These are phyloP conservation scores for Protomyces pachydermus DNA, from an alignment of 1,139 yeast species.

Conservation along the genomic window DNA sequence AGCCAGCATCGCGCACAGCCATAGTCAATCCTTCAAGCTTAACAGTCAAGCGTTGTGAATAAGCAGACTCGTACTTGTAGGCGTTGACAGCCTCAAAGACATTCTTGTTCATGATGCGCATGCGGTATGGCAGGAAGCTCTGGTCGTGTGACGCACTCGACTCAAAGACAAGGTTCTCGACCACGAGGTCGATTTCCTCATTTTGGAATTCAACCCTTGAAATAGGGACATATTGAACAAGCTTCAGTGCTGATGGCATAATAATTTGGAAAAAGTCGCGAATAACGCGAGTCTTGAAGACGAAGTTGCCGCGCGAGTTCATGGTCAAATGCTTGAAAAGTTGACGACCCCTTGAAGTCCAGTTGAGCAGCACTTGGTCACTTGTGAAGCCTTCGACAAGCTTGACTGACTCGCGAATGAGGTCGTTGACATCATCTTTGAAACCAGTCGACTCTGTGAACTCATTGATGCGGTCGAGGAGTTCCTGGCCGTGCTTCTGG, in stretches of 20 bases:
- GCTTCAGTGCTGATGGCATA: constrained; percentile 16
- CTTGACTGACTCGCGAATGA: constrained; percentile 11
- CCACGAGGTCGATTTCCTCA: constrained; percentile 18
- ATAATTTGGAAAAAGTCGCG: constrained; percentile 25
- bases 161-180: constrained; percentile 27
- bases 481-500: constrained; percentile 19
- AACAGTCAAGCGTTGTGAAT: constrained; percentile 11
- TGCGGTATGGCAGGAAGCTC: constrained; percentile 24
- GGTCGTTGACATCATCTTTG: constrained; percentile 19
- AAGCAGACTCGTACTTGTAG: constrained; percentile 20
- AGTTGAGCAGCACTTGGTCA: constrained; percentile 6
- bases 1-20: constrained; percentile 25
- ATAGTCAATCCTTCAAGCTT: constrained; percentile 14
- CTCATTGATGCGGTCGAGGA: constrained; percentile 11
- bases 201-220: constrained; percentile 25
- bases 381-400: constrained; percentile 18
- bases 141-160: constrained; percentile 17
- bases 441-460: constrained; percentile 15
- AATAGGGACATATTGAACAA: constrained; percentile 25
- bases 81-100: constrained; percentile 23
- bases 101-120: constrained; percentile 21
- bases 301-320: constrained; percentile 19
- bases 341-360: constrained; percentile 1
- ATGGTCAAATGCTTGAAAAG: constrained; percentile 11
- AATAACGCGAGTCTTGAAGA: constrained; percentile 25